These are phyloP conservation scores for Tetracladium marchalianum DNA, from an alignment of 495 filamentous ascomycete genomes.

Conservation along the genomic window DNA sequence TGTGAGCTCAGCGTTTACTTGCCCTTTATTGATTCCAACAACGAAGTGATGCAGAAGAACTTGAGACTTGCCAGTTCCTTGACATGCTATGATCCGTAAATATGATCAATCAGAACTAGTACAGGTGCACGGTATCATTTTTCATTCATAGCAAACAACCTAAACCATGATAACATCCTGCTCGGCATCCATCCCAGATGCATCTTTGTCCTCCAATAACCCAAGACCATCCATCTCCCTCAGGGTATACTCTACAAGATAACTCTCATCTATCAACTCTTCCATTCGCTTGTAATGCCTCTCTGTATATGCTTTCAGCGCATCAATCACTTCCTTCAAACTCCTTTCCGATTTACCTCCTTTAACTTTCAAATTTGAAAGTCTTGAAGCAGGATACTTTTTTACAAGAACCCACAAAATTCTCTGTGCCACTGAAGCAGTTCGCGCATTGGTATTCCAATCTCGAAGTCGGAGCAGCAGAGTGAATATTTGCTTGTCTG, in stretches of 20 bases:
- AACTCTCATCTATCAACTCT: slow-evolving; percentile 88
- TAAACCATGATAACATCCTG: slow-evolving; percentile 14
- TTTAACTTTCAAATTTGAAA: slow-evolving; percentile 48
- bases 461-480: slow-evolving; percentile 75
- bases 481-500: slow-evolving; percentile 69
- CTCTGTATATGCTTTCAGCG: slow-evolving; percentile 78
- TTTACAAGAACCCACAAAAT: slow-evolving; percentile 73
- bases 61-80: no score
- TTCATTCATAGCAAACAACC: slow-evolving; percentile 1
- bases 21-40: no score
- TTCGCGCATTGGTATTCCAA: slow-evolving; percentile 93
- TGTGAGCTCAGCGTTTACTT: no score
- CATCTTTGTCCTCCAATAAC: slow-evolving; percentile 9
- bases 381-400: slow-evolving; percentile 61
- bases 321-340: slow-evolving; percentile 74
- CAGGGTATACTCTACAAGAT: slow-evolving; percentile 84
- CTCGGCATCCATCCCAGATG: background rate
- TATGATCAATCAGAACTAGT: background rate
- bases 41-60: no score
- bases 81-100: no score
- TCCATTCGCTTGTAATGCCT: slow-evolving; percentile 81
- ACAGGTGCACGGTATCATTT: slow-evolving; percentile 37
- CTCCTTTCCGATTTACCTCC: slow-evolving; percentile 55
- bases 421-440: slow-evolving; percentile 74
- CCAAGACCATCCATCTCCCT: slow-evolving; percentile 62